Evolutionary conservation across 2,329 filamentous ascomycete species (phyloP), one percentile per base, ranked within the genome.

Genomic region (Ophiostoma pallidulum): DNA sequence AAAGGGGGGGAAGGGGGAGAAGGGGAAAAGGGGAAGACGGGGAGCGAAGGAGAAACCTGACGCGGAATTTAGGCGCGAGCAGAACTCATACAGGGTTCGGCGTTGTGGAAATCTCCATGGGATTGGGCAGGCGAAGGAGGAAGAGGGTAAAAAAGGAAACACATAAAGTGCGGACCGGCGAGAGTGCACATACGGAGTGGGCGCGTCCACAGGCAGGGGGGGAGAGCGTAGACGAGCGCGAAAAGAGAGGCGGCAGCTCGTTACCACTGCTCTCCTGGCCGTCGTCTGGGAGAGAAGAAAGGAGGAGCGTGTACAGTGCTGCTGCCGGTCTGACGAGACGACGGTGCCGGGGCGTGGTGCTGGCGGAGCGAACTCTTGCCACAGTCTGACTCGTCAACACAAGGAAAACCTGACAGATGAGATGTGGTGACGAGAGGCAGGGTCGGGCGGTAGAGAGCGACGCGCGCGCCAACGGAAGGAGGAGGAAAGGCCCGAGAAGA

Each of bases 51-150:
- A 29, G 32, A 32, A n/a, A 44, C 28, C 19, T 10, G 43, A 40
- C 26, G 26, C 24, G 32, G 47, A 45, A 49, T 49, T 49, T 49
- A 49, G 47, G 47, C 42, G 42, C 47, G 47, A 49, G 47, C 12
- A 41, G 31, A 45, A 31, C 31, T 49, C 47, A 49, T 41, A 45
- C 47, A 49, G 36, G 37, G 47, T 45, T 49, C 24, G 24, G 26
- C n/a, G 37, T 36, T 19, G 35, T 18, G 31, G 38, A 29, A 44
- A 9, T 19, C 39, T 31, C 41, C 37, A 45, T 41, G n/a, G 47
- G 47, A 45, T 49, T 45, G 47, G 47, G 38, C 24, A n/a, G 38
- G 33, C 42, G 14, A 45, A 45, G 35, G 26, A 41, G 31, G 26
- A 33, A 32, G 32, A 45, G 38, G 31, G 26, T 42, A 42, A 42